Base-by-base conservation (phyloP, 2,329 filamentous ascomycete species). In the Colletotrichum shisoi region DNA sequence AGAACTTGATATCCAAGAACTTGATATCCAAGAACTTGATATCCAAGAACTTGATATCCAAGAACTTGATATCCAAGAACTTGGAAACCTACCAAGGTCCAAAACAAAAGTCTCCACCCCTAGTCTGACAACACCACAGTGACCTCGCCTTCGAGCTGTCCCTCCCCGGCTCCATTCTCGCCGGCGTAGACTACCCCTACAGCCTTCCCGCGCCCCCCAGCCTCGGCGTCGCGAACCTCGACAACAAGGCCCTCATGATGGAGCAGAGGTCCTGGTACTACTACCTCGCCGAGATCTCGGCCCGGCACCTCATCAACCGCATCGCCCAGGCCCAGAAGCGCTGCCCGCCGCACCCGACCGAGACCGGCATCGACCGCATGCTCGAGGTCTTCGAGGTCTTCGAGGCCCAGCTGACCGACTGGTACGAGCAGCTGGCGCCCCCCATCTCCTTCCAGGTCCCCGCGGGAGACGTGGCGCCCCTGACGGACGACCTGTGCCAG, bases 231-330 rank as follows among this genome's bases (percentile, higher is more conserved):
- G 42, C 34, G 54, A 69, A 31, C 21, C 39, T 57, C 5, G 65
- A 65, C 19, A 68, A 56, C 49, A 68, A 68, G 27, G 4, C 17
- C 9, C 61, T 65, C n/a, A 42, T 65, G 44, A 53, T 42, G 63
- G 68, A 70, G 6, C 60, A 70, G 19, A 34, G 68, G 24, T 70
- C 40, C 27, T 70, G 68, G 68, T 68, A 70, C 15, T 70, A 70
- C 44, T 70, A 68, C 15, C 42, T 70, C 3, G 68, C 68, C 45
- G 68, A 70, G 42, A 62, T 70, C 13, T 57, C 68, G 4, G 65
- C 68, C 3, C 42, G 61, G 8, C 65, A 59, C 3, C 68, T 70
- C 27, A 48, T 57, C n/a, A 65, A 52, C 21, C 68, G 61, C 37
- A 63, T 70, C 17, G 57, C 42, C 12, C 57, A 61, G 2, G 53